Evolutionary conservation across 2,329 filamentous ascomycete species (phyloP).

Genomic region (Epichloe glyceriae): DNA sequence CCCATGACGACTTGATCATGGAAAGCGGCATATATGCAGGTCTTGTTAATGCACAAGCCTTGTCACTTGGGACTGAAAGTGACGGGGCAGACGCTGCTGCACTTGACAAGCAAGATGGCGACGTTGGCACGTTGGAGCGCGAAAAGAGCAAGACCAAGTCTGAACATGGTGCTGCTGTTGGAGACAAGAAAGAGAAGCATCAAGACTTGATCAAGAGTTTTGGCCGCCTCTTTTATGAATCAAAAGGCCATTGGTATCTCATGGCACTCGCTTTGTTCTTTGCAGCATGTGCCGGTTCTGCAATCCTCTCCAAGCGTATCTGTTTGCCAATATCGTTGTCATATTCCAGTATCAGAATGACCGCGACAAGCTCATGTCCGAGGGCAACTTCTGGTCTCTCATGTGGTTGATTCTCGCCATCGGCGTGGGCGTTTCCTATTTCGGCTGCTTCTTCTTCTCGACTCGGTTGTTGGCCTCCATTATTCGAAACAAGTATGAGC

Average conservation of each 20-base stretch:
- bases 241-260: slow-evolving; percentile 35
- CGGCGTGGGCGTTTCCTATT: slow-evolving; percentile 39
- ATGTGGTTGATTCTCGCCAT: slow-evolving; percentile 52
- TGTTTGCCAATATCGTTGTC: slow-evolving; percentile 39
- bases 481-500: slow-evolving; percentile 40
- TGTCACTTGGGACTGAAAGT: too few relatives aligned
- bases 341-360: slow-evolving; percentile 28
- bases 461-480: slow-evolving; percentile 34
- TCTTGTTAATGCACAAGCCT: too few relatives aligned
- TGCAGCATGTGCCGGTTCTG: slow-evolving; percentile 27
- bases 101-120: too few relatives aligned
- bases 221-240: slow-evolving; percentile 43
- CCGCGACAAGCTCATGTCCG: slow-evolving; percentile 20
- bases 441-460: slow-evolving; percentile 23
- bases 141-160: too few relatives aligned
- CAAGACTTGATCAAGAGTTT: slow-evolving; percentile 39
- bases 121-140: too few relatives aligned
- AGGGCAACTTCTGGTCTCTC: slow-evolving; percentile 48
- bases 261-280: slow-evolving; percentile 37
- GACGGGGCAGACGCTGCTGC: too few relatives aligned
- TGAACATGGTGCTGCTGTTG: slow-evolving; percentile 15
- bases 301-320: slow-evolving; percentile 36
- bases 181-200: slow-evolving; percentile 19
- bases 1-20: too few relatives aligned
- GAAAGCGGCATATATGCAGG: too few relatives aligned